Evolutionary conservation across 345 rosid genomes (phyloP), one percentile per base, ranked within the genome.

Genomic region (Raphanus sativus): DNA sequence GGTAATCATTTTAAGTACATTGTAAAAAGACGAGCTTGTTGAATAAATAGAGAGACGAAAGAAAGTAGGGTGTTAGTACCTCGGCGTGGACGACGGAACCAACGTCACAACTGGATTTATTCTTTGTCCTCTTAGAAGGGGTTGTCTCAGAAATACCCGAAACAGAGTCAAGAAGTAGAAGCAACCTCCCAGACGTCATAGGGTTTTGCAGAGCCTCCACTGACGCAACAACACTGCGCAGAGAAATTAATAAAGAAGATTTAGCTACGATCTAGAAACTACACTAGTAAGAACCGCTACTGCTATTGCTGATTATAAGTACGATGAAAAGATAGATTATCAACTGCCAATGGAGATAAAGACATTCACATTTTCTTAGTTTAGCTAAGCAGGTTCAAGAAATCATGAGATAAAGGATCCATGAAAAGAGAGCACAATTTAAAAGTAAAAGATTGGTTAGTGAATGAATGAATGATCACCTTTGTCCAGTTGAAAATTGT

Each of bases 71-170:
- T 15, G 6, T 59, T 68, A 48, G 66, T 75, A 95, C 99, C 99
- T 95, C 99, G 2, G 92, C 91, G 52, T 85, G 89, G 83, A 92
- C 89, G 76, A 95, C 71, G 34, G 97, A 91, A 81, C 98, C 99
- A 64, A 91, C 84, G 76, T 72, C 69, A 78, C 82, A 86, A 74
- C 84, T 81, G 6, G 92, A 86, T 71, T 90, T 92, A 86, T 78
- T 94, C 80, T 83, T 94, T n/a, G 96, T 90, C 85, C 83, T 89
- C 80, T 92, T 95, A 28, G 92, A 79, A 82, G 80, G 84, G 60
- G 98, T 88, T 60, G 91, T 85, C 83, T 87, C 90, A 74, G 86
- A 69, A 56, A 55, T 73, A 70, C 87, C 89, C 24, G 86, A 74
- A 66, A 86, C 77, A 71, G 92, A 83, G 75, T 92, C 89, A 65